phyloP scores from a whole-genome alignment of 116 monocot genomes.

The Thalassia testudinum region DNA sequence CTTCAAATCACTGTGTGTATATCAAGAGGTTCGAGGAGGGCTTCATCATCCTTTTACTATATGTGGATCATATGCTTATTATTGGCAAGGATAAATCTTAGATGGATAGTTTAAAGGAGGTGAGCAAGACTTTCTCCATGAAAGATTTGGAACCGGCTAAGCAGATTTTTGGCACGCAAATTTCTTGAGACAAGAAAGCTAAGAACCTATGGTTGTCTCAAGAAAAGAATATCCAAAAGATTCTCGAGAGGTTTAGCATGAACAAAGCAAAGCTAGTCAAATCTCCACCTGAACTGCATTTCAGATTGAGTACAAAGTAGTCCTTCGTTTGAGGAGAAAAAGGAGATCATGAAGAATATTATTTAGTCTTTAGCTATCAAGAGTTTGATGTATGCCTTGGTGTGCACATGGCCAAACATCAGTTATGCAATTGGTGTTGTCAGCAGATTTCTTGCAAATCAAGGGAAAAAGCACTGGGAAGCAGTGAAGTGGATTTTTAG shows the following conservation, averaged over 20 bases:
- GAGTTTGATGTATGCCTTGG: constrained; percentile 13
- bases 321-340: constrained; percentile 1
- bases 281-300: constrained; percentile 3
- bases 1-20: constrained; percentile 3
- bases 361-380: constrained; percentile 4
- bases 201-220: constrained; percentile 9
- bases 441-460: constrained; percentile 10
- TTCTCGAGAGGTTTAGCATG: constrained; percentile 13
- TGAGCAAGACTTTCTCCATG: constrained; percentile 5
- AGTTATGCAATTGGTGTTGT: constrained; percentile 2
- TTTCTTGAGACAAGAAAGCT: not conserved
- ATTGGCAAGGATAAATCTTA: not conserved
- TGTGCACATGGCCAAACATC: constrained; percentile 4
- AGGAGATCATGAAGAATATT: constrained; percentile 1
- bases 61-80: constrained; percentile 17
- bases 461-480: constrained; percentile 5
- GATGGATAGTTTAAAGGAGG: constrained; percentile 4
- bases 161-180: constrained; percentile 8
- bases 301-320: constrained; percentile 4
- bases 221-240: constrained; percentile 2
- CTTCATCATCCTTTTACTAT: constrained; percentile 8
- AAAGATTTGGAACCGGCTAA: constrained; percentile 4
- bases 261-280: constrained; percentile 2
- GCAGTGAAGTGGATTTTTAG: too few species aligned
- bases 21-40: not conserved